Conservation (phyloP, 176 grass and related monocot species). For the Avena atlantica region DNA sequence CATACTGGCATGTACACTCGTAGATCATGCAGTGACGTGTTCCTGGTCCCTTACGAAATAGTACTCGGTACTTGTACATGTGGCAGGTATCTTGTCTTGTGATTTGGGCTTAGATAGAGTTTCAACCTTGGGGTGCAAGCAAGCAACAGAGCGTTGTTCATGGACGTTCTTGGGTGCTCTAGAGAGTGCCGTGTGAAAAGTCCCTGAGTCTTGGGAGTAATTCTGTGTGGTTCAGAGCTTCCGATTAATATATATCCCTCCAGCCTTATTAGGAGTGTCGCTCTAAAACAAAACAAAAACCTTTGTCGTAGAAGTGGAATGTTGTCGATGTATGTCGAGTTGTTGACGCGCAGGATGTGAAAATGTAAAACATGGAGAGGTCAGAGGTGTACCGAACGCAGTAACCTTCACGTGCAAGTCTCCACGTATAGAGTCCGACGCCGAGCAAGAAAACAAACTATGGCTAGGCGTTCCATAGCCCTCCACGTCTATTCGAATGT, state of each 20-base stretch:
- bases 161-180: conserved; percentile 30
- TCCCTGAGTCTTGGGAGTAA: neutral
- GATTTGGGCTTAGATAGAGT: neutral
- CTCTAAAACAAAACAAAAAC: neutral
- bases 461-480: conserved; percentile 35
- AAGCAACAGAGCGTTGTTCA: neutral
- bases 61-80: neutral
- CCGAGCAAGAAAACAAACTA: conserved; percentile 6
- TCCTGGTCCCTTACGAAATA: no score
- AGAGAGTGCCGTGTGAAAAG: conserved; percentile 14
- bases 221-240: neutral
- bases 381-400: no score
- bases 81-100: neutral
- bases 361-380: neutral
- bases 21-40: no score
- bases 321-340: neutral
- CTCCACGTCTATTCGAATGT: conserved; percentile 48
- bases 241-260: neutral
- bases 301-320: neutral
- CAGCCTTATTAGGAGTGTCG: no score
- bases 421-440: conserved; percentile 25
- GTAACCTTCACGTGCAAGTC: conserved; percentile 54
- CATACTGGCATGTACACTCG: no score
- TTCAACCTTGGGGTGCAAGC: conserved; percentile 39
- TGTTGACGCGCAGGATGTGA: neutral